Evolutionary conservation across 495 filamentous ascomycete species (phyloP), one percentile per base, ranked within the genome.

Genomic region (Parathielavia appendiculata): DNA sequence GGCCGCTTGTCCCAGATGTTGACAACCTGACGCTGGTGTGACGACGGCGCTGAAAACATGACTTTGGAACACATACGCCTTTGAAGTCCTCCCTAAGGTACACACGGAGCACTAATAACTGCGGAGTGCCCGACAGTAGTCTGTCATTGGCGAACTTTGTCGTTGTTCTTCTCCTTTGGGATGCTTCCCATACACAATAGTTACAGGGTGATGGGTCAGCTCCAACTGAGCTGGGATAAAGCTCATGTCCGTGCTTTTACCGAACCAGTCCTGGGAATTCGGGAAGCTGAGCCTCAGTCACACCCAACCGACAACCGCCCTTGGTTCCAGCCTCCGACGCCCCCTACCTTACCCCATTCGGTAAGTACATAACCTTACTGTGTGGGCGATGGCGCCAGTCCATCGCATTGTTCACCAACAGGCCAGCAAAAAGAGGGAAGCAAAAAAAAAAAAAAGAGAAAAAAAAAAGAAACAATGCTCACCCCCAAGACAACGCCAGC

Each of bases 251-350:
- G 46, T 51, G 46, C 55, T 23, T 56, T 30, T 14, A 26, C 38
- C 50, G 55, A 32, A 26, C 51, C 60, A 63, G 56, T 63, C 56
- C 53, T 32, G 41, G 35, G 13, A 14, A 20, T 63, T 63, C 60
- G 60, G 56, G 60, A 56, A 52, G 56, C 50, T 46, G 46, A 52
- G 56, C 60, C 56, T 63, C 60, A 63, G 56, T 63, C 50, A 56
- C 14, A 4, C 23, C 23, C 19, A 35, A 55, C 60, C 59, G 60
- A 55, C 36, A 51, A 30, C 34, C 34, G 5, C 23, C 22, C 51
- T 40, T n/a, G 26, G 32, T 7, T 11, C 22, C 43, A 20, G 36
- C n/a, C 7, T 30, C 36, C 34, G 40, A 43, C 13, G 2, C 8
- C 44, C 52, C 46, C 43, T 32, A 38, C 39, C n/a, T 47, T 58